Evolutionary conservation across 495 filamentous ascomycete species (phyloP).

Genomic region (Collariella sp.): DNA sequence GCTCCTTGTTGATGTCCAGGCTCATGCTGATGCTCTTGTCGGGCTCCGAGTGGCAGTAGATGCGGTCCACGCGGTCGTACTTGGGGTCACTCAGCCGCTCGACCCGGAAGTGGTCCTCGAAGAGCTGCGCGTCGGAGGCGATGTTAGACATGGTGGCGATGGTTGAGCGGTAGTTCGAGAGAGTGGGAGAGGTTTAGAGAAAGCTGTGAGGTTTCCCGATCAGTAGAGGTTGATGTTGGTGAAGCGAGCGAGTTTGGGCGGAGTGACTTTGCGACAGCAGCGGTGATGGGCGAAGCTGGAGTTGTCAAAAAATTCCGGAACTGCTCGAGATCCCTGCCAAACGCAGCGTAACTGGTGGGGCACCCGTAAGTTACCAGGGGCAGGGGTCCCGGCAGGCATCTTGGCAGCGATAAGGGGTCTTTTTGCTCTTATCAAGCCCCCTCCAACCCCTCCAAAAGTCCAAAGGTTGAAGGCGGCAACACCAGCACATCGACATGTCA

Average conservation of each 20-base stretch:
- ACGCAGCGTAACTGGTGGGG: not conserved
- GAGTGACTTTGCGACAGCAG: not conserved
- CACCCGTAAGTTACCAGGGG: not conserved
- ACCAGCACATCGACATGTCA: slow-evolving; percentile 50
- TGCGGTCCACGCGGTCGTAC: slow-evolving; percentile 89
- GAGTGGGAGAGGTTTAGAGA: not conserved
- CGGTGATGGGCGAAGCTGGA: not conserved
- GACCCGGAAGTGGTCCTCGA: slow-evolving; percentile 85
- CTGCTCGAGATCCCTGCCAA: not conserved
- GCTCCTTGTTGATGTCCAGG: slow-evolving; percentile 90
- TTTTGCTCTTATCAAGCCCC: slow-evolving; percentile 6
- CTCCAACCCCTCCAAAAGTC: slow-evolving; percentile 8
- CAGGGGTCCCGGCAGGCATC: slow-evolving; percentile 5
- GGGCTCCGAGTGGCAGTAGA: slow-evolving; percentile 59
- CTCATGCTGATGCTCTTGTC: slow-evolving; percentile 56
- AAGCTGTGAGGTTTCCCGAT: not conserved
- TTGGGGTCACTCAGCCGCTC: slow-evolving; percentile 67
- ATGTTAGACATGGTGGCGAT: slow-evolving; percentile 33
- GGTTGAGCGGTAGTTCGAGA: slow-evolving; percentile 23
- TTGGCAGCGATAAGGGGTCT: not conserved
- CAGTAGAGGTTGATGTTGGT: not conserved
- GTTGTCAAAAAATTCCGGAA: slow-evolving; percentile 9
- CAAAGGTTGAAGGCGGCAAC: not conserved
- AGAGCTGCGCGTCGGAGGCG: slow-evolving; percentile 75
- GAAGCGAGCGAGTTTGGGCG: not conserved